phyloP scores from a whole-genome alignment of 2,329 filamentous ascomycete genomes.

The Tolypocladium cylindrosporum region DNA sequence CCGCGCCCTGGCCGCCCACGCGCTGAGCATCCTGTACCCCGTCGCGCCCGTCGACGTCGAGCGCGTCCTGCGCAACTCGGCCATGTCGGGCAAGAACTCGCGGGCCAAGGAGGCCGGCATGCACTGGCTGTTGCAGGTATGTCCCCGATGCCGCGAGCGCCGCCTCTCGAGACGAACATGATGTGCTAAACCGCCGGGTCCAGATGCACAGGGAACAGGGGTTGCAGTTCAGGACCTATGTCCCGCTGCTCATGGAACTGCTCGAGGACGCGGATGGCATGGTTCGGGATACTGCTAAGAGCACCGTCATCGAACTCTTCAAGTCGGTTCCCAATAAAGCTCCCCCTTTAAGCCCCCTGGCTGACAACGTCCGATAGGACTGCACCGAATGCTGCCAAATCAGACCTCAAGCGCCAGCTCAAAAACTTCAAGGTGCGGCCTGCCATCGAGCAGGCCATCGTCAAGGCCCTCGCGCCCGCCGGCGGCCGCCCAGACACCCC shows the following conservation, averaged over 20 bases:
- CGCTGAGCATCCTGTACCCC: constrained; percentile 67
- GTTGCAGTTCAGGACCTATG: constrained; percentile 74
- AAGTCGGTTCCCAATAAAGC: constrained; percentile 34
- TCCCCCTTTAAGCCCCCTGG: not conserved
- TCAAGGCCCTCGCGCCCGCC: constrained; percentile 58
- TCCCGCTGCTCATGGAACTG: constrained; percentile 72
- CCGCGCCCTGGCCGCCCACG: constrained; percentile 61
- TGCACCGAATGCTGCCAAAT: constrained; percentile 74
- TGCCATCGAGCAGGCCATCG: constrained; percentile 73
- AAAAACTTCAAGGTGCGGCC: constrained; percentile 77
- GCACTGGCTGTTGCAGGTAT: constrained; percentile 72
- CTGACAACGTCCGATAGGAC: constrained; percentile 34
- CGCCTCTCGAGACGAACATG: not conserved
- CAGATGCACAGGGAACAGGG: constrained; percentile 75
- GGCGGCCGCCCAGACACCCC: constrained; percentile 31
- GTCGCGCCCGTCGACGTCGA: constrained; percentile 66
- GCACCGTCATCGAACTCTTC: constrained; percentile 79
- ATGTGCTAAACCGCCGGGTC: not conserved
- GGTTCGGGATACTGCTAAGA: constrained; percentile 77
- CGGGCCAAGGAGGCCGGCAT: constrained; percentile 78
- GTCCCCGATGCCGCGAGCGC: not conserved
- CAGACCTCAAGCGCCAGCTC: constrained; percentile 79
- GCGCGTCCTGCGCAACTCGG: constrained; percentile 65
- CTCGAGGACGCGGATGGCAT: constrained; percentile 84
- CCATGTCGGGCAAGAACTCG: constrained; percentile 70